Conservation (phyloP, 176 grass and related monocot genomes). For the Oryza rufipogon region DNA sequence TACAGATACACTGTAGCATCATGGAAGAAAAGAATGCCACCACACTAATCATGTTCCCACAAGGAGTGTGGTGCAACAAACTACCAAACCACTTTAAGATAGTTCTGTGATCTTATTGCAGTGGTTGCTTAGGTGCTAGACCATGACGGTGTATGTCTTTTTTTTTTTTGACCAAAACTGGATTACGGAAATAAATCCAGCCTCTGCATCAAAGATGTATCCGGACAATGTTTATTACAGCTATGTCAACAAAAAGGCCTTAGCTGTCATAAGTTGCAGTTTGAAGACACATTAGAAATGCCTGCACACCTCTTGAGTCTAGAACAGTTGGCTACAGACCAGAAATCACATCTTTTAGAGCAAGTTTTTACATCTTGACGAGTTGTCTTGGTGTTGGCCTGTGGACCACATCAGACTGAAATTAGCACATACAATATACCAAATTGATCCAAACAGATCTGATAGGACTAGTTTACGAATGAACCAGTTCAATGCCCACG, state of each 20-base stretch:
- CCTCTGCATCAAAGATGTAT: too few species aligned
- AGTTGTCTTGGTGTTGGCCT: background rate
- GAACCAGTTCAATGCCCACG: background rate
- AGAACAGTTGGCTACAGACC: background rate
- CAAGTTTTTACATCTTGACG: background rate
- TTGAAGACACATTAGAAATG: background rate
- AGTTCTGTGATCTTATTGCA: background rate
- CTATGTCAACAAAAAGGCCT: conserved; percentile 21
- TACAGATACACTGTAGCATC: background rate
- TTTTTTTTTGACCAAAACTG: too few species aligned
- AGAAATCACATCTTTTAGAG: background rate
- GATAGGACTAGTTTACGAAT: background rate
- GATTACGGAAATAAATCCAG: too few species aligned
- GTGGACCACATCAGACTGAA: background rate
- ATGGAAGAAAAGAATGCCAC: background rate
- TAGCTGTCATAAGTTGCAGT: background rate
- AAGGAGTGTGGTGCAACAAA: background rate
- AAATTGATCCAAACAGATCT: background rate
- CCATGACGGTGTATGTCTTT: background rate
- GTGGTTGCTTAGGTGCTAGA: background rate
- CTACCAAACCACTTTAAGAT: background rate
- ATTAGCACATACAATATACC: background rate
- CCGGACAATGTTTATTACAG: background rate
- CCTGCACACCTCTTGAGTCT: background rate
- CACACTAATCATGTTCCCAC: background rate